Evolutionary conservation across 2,329 filamentous ascomycete genomes (phyloP), one percentile per base, ranked within the genome.

Genomic region (Aspergillus persii): DNA sequence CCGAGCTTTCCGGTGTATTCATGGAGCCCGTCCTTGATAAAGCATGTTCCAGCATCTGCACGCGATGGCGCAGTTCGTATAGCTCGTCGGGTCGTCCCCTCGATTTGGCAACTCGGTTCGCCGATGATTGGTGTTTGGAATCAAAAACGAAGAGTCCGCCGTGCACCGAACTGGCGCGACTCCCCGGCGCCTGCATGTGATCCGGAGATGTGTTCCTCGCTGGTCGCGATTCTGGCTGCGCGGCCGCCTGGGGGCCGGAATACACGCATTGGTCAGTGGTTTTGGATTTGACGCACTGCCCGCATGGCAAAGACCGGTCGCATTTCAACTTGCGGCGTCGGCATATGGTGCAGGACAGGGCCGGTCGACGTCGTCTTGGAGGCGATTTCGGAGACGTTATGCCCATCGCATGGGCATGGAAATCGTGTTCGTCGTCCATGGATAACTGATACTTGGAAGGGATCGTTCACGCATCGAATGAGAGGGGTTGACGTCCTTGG

Each of bases 301-400:
- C 81, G 71, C 90, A 94, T 61, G 90, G 89, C 53, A 89, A 83
- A 23, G 80, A 75, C 70, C 90, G 91, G 77, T 91, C 88, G 76
- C 90, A 94, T 72, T 90, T 91, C 57, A 92, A 79, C 75, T 94
- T 94, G 46, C 90, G 84, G 26, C 89, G 84, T 44, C 90, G 84
- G 70, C 89, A 91, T 72, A 89, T 86, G 36, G 89, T 81, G 71
- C 87, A 91, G 30, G 86, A 88, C 6, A 61, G 84, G 84, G 73
- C 90, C 88, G 80, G 89, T 83, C 68, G 85, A 81, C 78, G 89
- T 84, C 63, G 69, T n/a, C 71, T 79, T 33, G 84, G 80, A 57
- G 58, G 50, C 31, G 59, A 59, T 59, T 61, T 61, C 26, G 60
- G 50, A 3, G 53, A 53, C n/a, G 55, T 33, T 9, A 36, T 29